phyloP scores from a whole-genome alignment of 176 grass and related monocot genomes.

The Saccharum officinarum region DNA sequence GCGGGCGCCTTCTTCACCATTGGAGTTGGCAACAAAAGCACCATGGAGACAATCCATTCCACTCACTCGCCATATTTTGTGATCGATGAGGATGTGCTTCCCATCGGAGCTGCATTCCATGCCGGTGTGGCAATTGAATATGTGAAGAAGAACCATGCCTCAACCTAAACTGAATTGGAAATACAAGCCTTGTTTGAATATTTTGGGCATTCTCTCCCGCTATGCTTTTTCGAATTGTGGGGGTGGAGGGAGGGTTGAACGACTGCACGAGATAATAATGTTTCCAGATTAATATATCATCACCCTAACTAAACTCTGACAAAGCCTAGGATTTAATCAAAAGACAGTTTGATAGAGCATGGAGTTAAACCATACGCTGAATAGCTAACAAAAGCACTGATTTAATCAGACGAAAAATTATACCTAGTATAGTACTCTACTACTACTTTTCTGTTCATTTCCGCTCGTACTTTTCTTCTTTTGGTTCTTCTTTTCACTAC shows the following conservation, averaged over 20 bases:
- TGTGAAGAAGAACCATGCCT: slow-evolving; percentile 41
- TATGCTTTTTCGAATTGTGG: background rate
- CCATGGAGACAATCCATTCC: slow-evolving; percentile 10
- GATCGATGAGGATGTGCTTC: slow-evolving; percentile 56
- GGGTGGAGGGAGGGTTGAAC: background rate
- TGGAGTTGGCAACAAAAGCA: slow-evolving; percentile 40
- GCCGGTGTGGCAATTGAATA: slow-evolving; percentile 64
- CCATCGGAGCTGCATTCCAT: slow-evolving; percentile 61
- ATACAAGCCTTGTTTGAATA: background rate
- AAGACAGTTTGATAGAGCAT: background rate
- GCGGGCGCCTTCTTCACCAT: slow-evolving; percentile 53
- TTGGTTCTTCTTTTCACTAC: too few species aligned
- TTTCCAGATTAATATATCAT: background rate
- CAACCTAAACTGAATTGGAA: background rate
- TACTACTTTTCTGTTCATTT: too few species aligned
- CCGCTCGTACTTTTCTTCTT: too few species aligned
- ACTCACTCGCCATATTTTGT: slow-evolving; percentile 60
- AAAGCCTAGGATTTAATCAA: background rate
- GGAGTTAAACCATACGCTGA: background rate
- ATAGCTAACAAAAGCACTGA: too few species aligned
- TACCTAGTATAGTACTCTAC: too few species aligned
- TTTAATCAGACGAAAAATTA: too few species aligned
- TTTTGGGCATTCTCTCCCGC: background rate
- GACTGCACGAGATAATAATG: background rate
- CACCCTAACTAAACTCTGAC: background rate